Conservation (phyloP, 257 asterid species). For the Linaria vulgaris region DNA sequence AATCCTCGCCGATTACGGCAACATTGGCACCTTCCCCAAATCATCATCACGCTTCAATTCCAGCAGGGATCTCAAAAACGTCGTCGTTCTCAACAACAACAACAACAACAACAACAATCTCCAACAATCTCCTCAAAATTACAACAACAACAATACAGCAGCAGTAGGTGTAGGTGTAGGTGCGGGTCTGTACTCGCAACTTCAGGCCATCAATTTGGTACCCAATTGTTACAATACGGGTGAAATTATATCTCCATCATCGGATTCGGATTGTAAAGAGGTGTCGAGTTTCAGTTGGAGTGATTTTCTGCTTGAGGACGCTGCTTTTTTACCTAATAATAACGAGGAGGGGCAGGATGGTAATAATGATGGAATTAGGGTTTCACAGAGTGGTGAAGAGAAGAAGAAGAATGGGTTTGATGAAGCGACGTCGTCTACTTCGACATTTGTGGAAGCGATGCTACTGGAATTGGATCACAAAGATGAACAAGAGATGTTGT, state of each 20-base stretch:
- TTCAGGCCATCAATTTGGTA: conserved; percentile 59
- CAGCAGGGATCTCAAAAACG: conserved; percentile 44
- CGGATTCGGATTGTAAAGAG: conserved; percentile 37
- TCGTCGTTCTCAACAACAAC: conserved; percentile 31
- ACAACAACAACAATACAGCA: no score
- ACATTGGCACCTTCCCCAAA: conserved; percentile 69
- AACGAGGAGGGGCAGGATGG: conserved; percentile 27
- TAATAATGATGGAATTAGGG: background rate
- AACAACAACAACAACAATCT: no score
- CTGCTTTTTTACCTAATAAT: conserved; percentile 31
- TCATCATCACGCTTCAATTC: conserved; percentile 37
- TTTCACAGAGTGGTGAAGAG: conserved; percentile 12
- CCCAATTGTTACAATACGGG: conserved; percentile 31
- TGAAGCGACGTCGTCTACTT: conserved; percentile 36
- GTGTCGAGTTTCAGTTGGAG: conserved; percentile 60
- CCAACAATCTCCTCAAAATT: conserved; percentile 14
- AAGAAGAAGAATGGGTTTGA: conserved; percentile 32
- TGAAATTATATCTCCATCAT: no score
- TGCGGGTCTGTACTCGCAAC: conserved; percentile 66
- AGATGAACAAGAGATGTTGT: no score
- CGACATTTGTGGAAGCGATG: conserved; percentile 78
- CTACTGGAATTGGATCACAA: no score
- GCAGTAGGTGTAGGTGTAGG: no score
- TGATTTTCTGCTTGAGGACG: conserved; percentile 76
- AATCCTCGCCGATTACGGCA: conserved; percentile 81